Conservation (phyloP, 2,329 filamentous ascomycete species). For the Aureobasidium sp. region DNA sequence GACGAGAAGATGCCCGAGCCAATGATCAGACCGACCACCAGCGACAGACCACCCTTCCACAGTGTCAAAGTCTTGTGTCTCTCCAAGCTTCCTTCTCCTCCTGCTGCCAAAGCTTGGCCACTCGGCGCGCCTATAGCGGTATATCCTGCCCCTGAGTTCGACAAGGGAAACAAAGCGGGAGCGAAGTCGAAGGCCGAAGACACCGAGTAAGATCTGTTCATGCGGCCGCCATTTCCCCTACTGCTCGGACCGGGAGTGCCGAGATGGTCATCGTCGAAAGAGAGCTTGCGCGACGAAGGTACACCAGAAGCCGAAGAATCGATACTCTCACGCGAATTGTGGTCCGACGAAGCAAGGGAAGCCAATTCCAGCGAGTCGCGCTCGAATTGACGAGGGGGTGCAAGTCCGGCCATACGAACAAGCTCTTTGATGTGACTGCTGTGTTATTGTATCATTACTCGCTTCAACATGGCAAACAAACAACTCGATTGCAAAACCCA, state of each 20-base stretch:
- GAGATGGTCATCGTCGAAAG: slow-evolving; percentile 80
- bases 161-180: slow-evolving; percentile 86
- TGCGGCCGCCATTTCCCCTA: slow-evolving; percentile 18
- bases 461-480: neutral
- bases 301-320: slow-evolving; percentile 74
- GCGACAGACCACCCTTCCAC: slow-evolving; percentile 82
- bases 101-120: slow-evolving; percentile 48
- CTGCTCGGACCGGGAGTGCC: slow-evolving; percentile 29
- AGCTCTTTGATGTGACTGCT: neutral
- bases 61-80: slow-evolving; percentile 95
- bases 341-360: slow-evolving; percentile 81
- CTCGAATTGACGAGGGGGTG: slow-evolving; percentile 39
- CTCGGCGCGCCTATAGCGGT: slow-evolving; percentile 76
- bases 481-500: neutral
- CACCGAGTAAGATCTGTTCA: slow-evolving; percentile 71
- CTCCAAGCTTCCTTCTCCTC: slow-evolving; percentile 71
- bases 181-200: slow-evolving; percentile 94
- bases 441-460: slow-evolving; percentile 11
- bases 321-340: slow-evolving; percentile 57
- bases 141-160: slow-evolving; percentile 66
- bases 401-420: slow-evolving; percentile 15
- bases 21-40: slow-evolving; percentile 90
- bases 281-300: slow-evolving; percentile 85
- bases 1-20: slow-evolving; percentile 95
- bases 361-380: slow-evolving; percentile 89